Evolutionary conservation across 768 basidiomycete genomes (phyloP).

Genomic region (Mycena rebaudengoi): DNA sequence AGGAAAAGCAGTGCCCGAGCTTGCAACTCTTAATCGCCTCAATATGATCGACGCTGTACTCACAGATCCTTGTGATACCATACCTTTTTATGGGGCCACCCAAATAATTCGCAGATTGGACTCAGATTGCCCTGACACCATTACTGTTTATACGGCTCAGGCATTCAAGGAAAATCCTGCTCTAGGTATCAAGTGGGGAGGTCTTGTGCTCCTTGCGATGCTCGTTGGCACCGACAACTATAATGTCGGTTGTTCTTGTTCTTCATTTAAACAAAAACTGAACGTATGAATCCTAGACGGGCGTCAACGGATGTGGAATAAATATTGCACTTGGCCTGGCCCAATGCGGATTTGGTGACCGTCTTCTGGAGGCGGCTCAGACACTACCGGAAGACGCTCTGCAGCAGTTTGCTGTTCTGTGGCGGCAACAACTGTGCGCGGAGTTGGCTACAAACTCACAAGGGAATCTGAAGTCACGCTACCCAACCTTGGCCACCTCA

Average conservation of each 20-base stretch:
- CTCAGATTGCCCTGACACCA: slow-evolving; percentile 54
- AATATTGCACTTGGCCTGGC: slow-evolving; percentile 67
- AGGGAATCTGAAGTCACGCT: neutral
- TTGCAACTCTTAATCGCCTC: slow-evolving; percentile 47
- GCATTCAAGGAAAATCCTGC: slow-evolving; percentile 30
- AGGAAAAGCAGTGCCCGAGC: slow-evolving; percentile 56
- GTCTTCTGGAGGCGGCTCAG: slow-evolving; percentile 50
- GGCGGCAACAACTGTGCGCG: slow-evolving; percentile 3
- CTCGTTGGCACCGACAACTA: slow-evolving; percentile 47
- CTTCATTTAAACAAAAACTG: neutral
- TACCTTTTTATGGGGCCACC: slow-evolving; percentile 55
- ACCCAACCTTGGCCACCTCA: neutral
- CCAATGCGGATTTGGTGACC: slow-evolving; percentile 64
- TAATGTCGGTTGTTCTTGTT: slow-evolving; percentile 21
- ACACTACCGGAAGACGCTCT: neutral
- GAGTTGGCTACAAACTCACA: slow-evolving; percentile 25
- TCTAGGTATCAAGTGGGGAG: slow-evolving; percentile 35
- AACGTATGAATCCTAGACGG: slow-evolving; percentile 16
- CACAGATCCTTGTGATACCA: slow-evolving; percentile 55
- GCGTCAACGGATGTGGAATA: slow-evolving; percentile 54
- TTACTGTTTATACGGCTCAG: slow-evolving; percentile 26
- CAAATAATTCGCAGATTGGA: slow-evolving; percentile 51
- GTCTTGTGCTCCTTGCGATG: slow-evolving; percentile 43
- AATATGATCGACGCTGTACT: slow-evolving; percentile 55
- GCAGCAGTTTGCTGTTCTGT: slow-evolving; percentile 7